Base-by-base conservation (phyloP, 2,329 filamentous ascomycete genomes). In the Arthrobotrys musiformis region DNA sequence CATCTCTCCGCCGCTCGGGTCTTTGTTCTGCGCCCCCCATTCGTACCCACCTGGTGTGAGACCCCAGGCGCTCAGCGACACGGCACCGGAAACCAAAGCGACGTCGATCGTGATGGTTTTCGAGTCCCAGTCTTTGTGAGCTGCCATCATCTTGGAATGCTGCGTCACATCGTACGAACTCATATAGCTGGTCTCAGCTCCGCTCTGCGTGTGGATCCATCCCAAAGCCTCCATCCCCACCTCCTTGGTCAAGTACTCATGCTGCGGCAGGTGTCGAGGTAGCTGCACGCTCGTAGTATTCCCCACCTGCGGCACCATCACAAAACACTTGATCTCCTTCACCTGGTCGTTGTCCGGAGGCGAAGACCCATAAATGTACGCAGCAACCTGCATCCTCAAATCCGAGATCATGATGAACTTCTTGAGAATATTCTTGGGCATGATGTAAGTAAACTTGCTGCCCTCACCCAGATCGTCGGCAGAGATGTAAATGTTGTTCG, bases 401-500 rank as follows among this genome's bases (percentile, higher is more conserved):
- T 99, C 95, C 54, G 95, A 92, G 82, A 99, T 96, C 24, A 93
- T 95, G 85, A 99, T 98, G 87, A 99, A 99, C 79, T 93, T 92
- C 88, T 97, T 97, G 81, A 99, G 88, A 58, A 99, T 91, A 83
- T 99, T 99, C 89, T 98, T 99, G 0, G 95, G 95, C 93, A 99
- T 97, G 81, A 99, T 92, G 82, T 98, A 99, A 0, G 94, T 99
- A 82, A 92, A 91, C 81, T 90, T 88, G 42, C 94, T 93, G 76
- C 97, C 93, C 79, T 95, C 89, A 66, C 93, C 92, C 79, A 94
- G 92, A 82, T 98, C 95, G 66, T 97, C 93, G 0, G 94, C 95
- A 6, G 95, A 97, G 81, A 99, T 96, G 84, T 98, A 99, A 82
- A 99, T 97, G 85, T 99, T 97, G 88, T 98, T 99, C 60, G 95